Evolutionary conservation across 1,139 yeast genomes (phyloP).

Genomic region (Blastobotrys buckinghamii): DNA sequence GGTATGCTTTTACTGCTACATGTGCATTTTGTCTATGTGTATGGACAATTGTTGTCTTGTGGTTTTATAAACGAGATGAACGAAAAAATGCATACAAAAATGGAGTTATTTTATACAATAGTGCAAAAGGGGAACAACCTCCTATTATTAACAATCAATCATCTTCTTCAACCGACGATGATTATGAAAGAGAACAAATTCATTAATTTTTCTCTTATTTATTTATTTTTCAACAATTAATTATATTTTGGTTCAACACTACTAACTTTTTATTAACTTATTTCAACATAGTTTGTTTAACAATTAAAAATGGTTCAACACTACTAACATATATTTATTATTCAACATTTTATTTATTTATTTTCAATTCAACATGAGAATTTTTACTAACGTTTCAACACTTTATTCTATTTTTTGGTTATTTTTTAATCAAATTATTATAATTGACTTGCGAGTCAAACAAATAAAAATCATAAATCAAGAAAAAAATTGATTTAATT

Average conservation of each 20-base stretch:
- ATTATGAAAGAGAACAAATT: too few relatives aligned
- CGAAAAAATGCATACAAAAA: conserved; percentile 40
- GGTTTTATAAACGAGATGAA: conserved; percentile 55
- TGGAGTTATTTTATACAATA: conserved; percentile 15
- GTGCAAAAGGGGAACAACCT: conserved; percentile 15
- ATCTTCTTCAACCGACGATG: neutral
- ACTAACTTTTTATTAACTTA: neutral
- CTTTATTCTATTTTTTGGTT: too few relatives aligned
- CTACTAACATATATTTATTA: neutral
- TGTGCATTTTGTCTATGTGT: conserved; percentile 45
- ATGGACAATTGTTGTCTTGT: conserved; percentile 53
- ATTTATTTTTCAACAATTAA: too few relatives aligned
- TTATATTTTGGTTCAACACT: neutral
- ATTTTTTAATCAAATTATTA: too few relatives aligned
- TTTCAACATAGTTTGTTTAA: too few relatives aligned
- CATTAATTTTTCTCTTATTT: neutral
- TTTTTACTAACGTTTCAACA: too few relatives aligned
- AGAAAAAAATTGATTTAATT: too few relatives aligned
- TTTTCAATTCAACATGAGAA: neutral
- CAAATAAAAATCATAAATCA: too few relatives aligned
- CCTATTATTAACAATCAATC: conserved; percentile 1
- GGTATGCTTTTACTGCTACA: conserved; percentile 49
- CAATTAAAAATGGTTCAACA: too few relatives aligned
- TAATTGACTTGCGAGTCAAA: too few relatives aligned
- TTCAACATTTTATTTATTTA: neutral